Conservation (phyloP, 163 green algal species). For the Prototheca wickerhamii region DNA sequence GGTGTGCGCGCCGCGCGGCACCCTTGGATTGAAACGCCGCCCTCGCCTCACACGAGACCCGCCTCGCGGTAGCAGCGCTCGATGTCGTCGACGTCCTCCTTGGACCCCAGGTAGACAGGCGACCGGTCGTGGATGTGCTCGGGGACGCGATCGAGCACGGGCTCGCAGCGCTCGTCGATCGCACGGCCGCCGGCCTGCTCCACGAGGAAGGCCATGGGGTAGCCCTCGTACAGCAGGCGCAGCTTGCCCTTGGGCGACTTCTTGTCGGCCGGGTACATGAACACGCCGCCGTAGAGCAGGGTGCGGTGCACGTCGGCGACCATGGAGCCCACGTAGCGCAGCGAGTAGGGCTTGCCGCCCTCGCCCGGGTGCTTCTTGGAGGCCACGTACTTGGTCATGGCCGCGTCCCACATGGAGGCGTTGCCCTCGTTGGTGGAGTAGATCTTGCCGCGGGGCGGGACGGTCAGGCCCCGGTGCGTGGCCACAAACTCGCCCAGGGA, state of each 20-base stretch:
- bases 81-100: constrained; percentile 44
- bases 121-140: constrained; percentile 43
- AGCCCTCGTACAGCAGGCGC: constrained; percentile 64
- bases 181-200: constrained; percentile 51
- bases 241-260: constrained; percentile 61
- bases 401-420: constrained; percentile 41
- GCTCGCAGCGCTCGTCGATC: constrained; percentile 25
- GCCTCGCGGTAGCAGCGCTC: constrained; percentile 22
- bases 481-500: constrained; percentile 64
- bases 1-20: neutral
- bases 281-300: constrained; percentile 66
- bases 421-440: constrained; percentile 74
- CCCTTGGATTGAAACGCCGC: neutral
- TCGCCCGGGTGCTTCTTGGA: constrained; percentile 32
- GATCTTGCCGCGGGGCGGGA: constrained; percentile 47
- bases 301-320: constrained; percentile 70
- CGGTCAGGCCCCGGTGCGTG: constrained; percentile 37
- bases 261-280: constrained; percentile 63
- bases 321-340: constrained; percentile 69
- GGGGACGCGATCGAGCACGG: constrained; percentile 41
- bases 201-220: constrained; percentile 59
- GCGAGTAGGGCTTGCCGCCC: constrained; percentile 32
- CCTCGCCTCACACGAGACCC: constrained; percentile 1
- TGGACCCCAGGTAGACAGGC: constrained; percentile 58
- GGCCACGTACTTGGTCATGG: constrained; percentile 47